phyloP scores from a whole-genome alignment of 345 rosid genomes.

The Eucalyptus sp. region DNA sequence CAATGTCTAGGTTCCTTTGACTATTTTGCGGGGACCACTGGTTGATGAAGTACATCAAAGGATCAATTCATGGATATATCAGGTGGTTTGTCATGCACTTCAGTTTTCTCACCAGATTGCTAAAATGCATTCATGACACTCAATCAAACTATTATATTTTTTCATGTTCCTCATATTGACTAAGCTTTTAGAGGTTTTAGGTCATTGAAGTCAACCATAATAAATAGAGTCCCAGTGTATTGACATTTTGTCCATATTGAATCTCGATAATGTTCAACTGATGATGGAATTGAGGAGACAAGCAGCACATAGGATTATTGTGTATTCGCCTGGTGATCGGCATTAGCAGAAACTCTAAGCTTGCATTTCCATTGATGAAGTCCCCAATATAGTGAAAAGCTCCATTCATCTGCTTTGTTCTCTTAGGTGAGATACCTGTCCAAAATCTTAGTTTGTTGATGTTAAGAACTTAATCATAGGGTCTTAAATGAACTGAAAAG shows the following conservation, averaged over 20 bases:
- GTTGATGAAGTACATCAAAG: constrained; percentile 80
- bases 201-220: not conserved
- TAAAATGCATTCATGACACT: not conserved
- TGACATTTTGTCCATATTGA: not conserved
- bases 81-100: constrained; percentile 21
- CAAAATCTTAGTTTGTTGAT: not conserved
- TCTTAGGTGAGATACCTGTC: not conserved
- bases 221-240: not conserved
- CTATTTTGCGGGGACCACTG: constrained; percentile 56
- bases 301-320: not conserved
- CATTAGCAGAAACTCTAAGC: not conserved
- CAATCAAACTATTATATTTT: not conserved
- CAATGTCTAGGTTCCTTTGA: constrained; percentile 50
- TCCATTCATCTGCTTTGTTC: not conserved
- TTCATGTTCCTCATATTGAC: not conserved
- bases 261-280: not conserved
- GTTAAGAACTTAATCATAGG: not conserved
- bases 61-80: constrained; percentile 77
- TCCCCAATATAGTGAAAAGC: not conserved
- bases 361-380: not conserved
- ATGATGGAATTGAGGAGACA: not conserved
- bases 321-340: not conserved
- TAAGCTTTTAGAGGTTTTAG: not conserved
- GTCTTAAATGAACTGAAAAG: not conserved
- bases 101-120: not conserved